Base-by-base conservation (phyloP, 352 stramenopile genomes). In the Pythium utonaiense region DNA sequence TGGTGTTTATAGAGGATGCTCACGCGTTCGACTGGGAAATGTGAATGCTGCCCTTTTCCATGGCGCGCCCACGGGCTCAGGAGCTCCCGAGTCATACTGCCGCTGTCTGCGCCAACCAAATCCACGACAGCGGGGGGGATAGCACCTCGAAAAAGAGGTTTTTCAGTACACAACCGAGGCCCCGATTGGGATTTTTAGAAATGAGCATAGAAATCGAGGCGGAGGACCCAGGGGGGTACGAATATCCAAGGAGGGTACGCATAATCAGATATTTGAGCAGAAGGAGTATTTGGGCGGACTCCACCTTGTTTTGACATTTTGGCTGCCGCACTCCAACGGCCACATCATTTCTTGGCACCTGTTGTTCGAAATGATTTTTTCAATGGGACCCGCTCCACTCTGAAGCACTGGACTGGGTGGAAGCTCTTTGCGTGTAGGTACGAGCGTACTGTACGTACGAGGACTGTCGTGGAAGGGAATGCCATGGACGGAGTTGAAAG, bases 1-100 rank as follows among this genome's bases (percentile, higher is more conserved):
- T 94, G 80, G 60, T 93, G 77, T 92, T 92, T 92, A 92, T 92
- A 92, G 82, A 92, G 82, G 82, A 92, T 92, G 82, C 82, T 53
- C 47, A 57, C 70, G 69, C 51, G 14, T 63, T 66, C 63, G 63
- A 70, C 63, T 59, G 48, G 62, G 62, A 69, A 69, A 64, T 52
- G 48, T 45, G 54, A 61, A 64, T 22, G 25, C 27, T 25, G 49
- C 33, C 34, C 19, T 17, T 24, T 36, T 21, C 34, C 1, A 30
- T 16, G 13, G 12, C 19, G 17, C 49, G 31, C 24, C 28, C 49
- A 19, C 2, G 34, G 13, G 31, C 31, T 33, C 5, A 33, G 28
- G 28, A 33, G 28, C 28, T 33, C 28, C 28, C 36, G 16, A 44
- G 14, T 44, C 36, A 44, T 44, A 44, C 36, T 44, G 51, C 51